A percentile compares a stretch with the other conserved stretches of the same genome.
Conservation (phyloP, 768 basidiomycete genomes). For the Boletus vinaceobasis region DNA sequence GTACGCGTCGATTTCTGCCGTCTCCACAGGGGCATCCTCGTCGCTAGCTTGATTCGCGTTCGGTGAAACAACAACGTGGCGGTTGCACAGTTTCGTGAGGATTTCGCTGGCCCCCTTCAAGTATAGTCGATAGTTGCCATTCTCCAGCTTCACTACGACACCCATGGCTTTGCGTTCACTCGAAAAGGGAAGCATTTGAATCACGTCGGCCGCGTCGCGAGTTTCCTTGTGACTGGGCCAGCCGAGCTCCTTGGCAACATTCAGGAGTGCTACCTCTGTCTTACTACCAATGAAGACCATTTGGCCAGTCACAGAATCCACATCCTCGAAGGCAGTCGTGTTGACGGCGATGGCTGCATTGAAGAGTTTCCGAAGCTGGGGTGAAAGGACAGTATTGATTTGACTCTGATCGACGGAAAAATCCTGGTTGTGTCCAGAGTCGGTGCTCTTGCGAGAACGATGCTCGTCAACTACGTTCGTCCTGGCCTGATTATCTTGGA, state of each 20-base stretch:
- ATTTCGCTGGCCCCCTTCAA: slow-evolving; percentile 96
- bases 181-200: slow-evolving; percentile 93
- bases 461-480: slow-evolving; percentile 65
- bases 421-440: slow-evolving; percentile 54
- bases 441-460: slow-evolving; percentile 30
- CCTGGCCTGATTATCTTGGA: slow-evolving; percentile 67
- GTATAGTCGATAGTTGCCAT: slow-evolving; percentile 63
- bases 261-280: slow-evolving; percentile 89
- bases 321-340: slow-evolving; percentile 92
- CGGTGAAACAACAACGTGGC: slow-evolving; percentile 64
- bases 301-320: slow-evolving; percentile 56
- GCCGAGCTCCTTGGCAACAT: slow-evolving; percentile 74
- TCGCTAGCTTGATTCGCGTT: slow-evolving; percentile 16
- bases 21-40: slow-evolving; percentile 44
- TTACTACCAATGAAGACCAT: slow-evolving; percentile 82
- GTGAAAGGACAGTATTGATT: slow-evolving; percentile 62
- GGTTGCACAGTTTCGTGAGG: slow-evolving; percentile 69
- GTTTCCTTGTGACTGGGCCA: slow-evolving; percentile 73
- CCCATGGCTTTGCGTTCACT: slow-evolving; percentile 95
- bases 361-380: slow-evolving; percentile 60
- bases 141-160: slow-evolving; percentile 62
- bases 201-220: slow-evolving; percentile 55
- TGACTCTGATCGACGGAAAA: slow-evolving; percentile 82
- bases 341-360: slow-evolving; percentile 89
- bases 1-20: slow-evolving; percentile 57